phyloP scores from a whole-genome alignment of 768 basidiomycete genomes.

The Agrocybe pediades region DNA sequence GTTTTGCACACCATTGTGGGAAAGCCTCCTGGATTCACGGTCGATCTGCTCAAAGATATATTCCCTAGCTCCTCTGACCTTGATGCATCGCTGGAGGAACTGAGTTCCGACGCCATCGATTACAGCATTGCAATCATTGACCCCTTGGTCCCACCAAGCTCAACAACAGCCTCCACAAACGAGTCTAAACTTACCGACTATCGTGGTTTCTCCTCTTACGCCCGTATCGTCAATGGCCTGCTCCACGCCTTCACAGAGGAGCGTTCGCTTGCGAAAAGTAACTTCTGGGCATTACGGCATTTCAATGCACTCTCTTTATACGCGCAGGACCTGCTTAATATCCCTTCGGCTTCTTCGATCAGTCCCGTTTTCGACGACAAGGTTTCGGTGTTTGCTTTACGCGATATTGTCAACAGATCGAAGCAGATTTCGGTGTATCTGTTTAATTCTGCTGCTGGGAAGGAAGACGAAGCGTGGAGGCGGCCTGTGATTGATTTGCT shows the following conservation, averaged over 20 bases:
- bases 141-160: slow-evolving; percentile 52
- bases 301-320: slow-evolving; percentile 64
- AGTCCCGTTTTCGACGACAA: slow-evolving; percentile 51
- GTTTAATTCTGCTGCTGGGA: slow-evolving; percentile 39
- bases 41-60: slow-evolving; percentile 48
- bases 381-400: slow-evolving; percentile 34
- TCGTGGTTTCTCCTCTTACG: slow-evolving; percentile 62
- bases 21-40: slow-evolving; percentile 34
- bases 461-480: slow-evolving; percentile 53
- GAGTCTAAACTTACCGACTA: slow-evolving; percentile 34
- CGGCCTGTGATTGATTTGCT: slow-evolving; percentile 33
- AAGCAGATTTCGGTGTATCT: slow-evolving; percentile 66
- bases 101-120: slow-evolving; percentile 50
- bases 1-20: slow-evolving; percentile 39
- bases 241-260: slow-evolving; percentile 57
- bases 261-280: slow-evolving; percentile 57
- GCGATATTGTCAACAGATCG: slow-evolving; percentile 44
- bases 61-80: slow-evolving; percentile 51
- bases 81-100: slow-evolving; percentile 43
- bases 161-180: slow-evolving; percentile 18
- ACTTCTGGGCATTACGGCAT: slow-evolving; percentile 72
- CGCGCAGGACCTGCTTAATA: slow-evolving; percentile 59
- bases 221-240: slow-evolving; percentile 59
- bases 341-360: slow-evolving; percentile 41
- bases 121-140: slow-evolving; percentile 62